These are phyloP conservation scores for Malus fusca DNA, from an alignment of 306 rosid species.

Conservation along the genomic window DNA sequence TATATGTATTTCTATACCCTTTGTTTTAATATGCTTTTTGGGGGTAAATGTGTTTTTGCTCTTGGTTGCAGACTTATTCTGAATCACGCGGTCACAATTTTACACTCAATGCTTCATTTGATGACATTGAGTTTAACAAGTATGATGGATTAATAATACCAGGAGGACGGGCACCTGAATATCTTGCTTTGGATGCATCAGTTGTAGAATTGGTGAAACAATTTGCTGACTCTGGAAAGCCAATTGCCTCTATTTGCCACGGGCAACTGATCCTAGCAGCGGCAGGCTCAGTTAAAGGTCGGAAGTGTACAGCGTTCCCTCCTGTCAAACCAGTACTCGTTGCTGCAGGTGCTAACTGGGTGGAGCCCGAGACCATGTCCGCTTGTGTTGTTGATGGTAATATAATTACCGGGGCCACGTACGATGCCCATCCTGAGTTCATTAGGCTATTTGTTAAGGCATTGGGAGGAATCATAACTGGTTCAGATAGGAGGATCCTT, in stretches of 20 bases:
- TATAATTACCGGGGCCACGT: slow-evolving; percentile 50
- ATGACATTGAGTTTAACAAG: slow-evolving; percentile 44
- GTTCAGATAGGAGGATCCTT: slow-evolving; percentile 52
- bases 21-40: neutral
- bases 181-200: slow-evolving; percentile 50
- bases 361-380: slow-evolving; percentile 55
- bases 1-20: neutral
- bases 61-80: slow-evolving; percentile 42
- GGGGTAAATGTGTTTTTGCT: neutral
- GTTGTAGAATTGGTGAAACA: slow-evolving; percentile 46
- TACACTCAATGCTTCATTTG: slow-evolving; percentile 67
- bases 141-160: slow-evolving; percentile 84
- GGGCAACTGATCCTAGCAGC: slow-evolving; percentile 85
- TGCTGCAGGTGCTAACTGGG: slow-evolving; percentile 82
- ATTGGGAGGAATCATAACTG: slow-evolving; percentile 67
- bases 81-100: slow-evolving; percentile 85
- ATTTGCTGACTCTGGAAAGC: slow-evolving; percentile 45
- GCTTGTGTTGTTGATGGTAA: slow-evolving; percentile 65
- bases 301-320: slow-evolving; percentile 60
- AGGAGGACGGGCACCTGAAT: slow-evolving; percentile 93
- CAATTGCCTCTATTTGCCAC: slow-evolving; percentile 72
- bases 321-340: slow-evolving; percentile 44
- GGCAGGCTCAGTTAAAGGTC: slow-evolving; percentile 56
- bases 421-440: slow-evolving; percentile 50
- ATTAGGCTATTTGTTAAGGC: slow-evolving; percentile 59